These are phyloP conservation scores for Typha latifolia DNA, from an alignment of 176 grass and related monocot species.

Conservation along the genomic window DNA sequence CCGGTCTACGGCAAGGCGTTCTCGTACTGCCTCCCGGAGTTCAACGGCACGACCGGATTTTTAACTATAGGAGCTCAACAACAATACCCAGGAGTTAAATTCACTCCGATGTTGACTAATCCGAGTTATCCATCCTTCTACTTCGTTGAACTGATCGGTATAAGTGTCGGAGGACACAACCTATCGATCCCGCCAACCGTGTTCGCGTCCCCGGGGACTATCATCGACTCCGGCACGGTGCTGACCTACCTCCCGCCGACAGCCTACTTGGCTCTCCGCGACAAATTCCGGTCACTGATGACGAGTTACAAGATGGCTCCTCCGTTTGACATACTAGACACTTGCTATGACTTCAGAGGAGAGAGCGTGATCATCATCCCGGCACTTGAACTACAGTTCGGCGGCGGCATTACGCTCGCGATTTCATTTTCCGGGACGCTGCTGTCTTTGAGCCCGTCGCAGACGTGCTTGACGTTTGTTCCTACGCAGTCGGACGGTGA, in stretches of 20 bases:
- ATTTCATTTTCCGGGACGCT: conserved; percentile 11
- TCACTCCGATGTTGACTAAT: conserved; percentile 18
- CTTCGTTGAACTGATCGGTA: conserved; percentile 20
- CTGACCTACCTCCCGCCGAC: conserved; percentile 24
- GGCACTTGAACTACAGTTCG: conserved; percentile 15
- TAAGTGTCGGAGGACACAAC: conserved; percentile 15
- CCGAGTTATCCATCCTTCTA: conserved; percentile 2
- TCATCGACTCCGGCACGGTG: conserved; percentile 43
- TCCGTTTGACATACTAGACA: neutral
- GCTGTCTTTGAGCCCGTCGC: neutral
- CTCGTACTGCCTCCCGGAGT: conserved; percentile 36
- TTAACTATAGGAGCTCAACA: conserved; percentile 14
- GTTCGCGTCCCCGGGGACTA: neutral
- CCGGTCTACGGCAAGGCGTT: conserved; percentile 10
- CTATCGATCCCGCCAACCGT: conserved; percentile 1
- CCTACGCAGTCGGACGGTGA: neutral
- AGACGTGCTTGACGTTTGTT: conserved; percentile 1
- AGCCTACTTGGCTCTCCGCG: conserved; percentile 22
- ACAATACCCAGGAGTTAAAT: neutral
- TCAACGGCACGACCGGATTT: conserved; percentile 20
- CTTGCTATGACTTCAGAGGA: conserved; percentile 43
- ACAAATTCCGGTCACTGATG: conserved; percentile 29
- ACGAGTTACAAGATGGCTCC: conserved; percentile 12
- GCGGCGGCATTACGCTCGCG: conserved; percentile 8
- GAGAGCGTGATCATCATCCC: conserved; percentile 10